Percentiles rank a stretch among this genome's conserved stretches.
These are phyloP conservation scores for Apodospora peruviana DNA, from an alignment of 495 filamentous ascomycete genomes.

Conservation along the genomic window DNA sequence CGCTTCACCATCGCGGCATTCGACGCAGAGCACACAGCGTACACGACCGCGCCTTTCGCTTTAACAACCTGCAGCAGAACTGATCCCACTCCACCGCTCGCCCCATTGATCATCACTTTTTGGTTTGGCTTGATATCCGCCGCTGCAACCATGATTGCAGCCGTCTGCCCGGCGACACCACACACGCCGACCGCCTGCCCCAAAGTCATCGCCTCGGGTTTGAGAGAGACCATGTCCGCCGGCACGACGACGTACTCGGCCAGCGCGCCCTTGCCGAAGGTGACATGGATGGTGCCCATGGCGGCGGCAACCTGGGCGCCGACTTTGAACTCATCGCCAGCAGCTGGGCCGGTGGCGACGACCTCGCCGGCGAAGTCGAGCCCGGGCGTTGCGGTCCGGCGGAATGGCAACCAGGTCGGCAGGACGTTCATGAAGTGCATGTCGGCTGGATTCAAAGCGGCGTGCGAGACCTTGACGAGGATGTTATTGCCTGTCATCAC, in stretches of 20 bases:
- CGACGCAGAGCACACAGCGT: constrained; percentile 26
- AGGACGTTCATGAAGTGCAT: constrained; percentile 26
- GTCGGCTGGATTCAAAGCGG: constrained; percentile 38
- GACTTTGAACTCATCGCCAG: neutral
- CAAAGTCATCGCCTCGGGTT: constrained; percentile 9
- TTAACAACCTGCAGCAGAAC: constrained; percentile 33
- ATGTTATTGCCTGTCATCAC: constrained; percentile 13
- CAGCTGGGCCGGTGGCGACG: constrained; percentile 17
- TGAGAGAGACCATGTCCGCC: constrained; percentile 11
- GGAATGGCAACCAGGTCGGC: constrained; percentile 28
- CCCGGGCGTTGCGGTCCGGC: constrained; percentile 25
- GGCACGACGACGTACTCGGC: constrained; percentile 32
- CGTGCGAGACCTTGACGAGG: constrained; percentile 34
- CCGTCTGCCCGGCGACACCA: constrained; percentile 32
- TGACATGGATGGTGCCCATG: constrained; percentile 16
- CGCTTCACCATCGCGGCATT: constrained; percentile 27
- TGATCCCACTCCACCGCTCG: constrained; percentile 39
- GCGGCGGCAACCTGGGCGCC: constrained; percentile 29
- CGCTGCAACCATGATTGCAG: constrained; percentile 11
- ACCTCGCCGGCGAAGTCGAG: constrained; percentile 39
- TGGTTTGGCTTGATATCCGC: constrained; percentile 13
- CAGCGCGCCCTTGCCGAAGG: constrained; percentile 26
- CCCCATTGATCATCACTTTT: constrained; percentile 36
- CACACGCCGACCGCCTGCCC: constrained; percentile 28
- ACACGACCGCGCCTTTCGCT: constrained; percentile 27